Percentiles rank a stretch among this genome's conserved stretches.
Conservation (phyloP, 163 green algal genomes). For the Chlamydomonas reinhardtii region DNA sequence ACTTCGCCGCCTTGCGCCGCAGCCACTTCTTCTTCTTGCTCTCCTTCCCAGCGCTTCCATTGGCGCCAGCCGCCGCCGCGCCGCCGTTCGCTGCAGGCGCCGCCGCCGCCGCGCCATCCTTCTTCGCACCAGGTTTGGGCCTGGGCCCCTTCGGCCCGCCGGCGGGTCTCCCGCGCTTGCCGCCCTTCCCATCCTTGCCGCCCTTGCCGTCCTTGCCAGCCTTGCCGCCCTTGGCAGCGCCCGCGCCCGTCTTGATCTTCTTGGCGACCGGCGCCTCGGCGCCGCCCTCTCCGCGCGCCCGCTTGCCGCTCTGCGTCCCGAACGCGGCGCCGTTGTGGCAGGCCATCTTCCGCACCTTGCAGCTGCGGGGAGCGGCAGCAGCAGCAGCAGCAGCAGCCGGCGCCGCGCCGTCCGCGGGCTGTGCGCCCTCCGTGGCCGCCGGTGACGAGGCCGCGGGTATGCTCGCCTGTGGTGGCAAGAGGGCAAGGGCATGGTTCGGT, state of each 20-base stretch:
- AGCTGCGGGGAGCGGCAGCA: neutral
- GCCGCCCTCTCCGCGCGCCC: neutral
- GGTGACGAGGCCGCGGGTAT: neutral
- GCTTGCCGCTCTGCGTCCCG: neutral
- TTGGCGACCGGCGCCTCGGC: neutral
- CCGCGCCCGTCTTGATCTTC: neutral
- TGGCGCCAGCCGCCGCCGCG: too few relatives aligned
- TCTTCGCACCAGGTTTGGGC: neutral
- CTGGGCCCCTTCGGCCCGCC: too few relatives aligned
- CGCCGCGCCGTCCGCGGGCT: too few relatives aligned
- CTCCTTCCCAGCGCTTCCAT: neutral
- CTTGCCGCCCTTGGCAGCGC: neutral
- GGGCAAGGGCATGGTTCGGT: too few relatives aligned
- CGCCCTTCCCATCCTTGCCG: neutral
- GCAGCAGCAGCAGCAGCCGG: too few relatives aligned
- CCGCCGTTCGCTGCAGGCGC: too few relatives aligned
- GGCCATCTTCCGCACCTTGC: conserved; percentile 42
- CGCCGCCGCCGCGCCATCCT: neutral
- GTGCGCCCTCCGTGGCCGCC: too few relatives aligned
- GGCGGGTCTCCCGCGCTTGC: neutral
- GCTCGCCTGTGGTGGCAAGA: neutral
- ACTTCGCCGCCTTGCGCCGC: too few relatives aligned
- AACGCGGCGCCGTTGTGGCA: conserved; percentile 21
- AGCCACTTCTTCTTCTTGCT: neutral
- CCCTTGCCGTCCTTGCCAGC: neutral